phyloP scores from a whole-genome alignment of 2,329 filamentous ascomycete species.

The Colletotrichum tropicale region DNA sequence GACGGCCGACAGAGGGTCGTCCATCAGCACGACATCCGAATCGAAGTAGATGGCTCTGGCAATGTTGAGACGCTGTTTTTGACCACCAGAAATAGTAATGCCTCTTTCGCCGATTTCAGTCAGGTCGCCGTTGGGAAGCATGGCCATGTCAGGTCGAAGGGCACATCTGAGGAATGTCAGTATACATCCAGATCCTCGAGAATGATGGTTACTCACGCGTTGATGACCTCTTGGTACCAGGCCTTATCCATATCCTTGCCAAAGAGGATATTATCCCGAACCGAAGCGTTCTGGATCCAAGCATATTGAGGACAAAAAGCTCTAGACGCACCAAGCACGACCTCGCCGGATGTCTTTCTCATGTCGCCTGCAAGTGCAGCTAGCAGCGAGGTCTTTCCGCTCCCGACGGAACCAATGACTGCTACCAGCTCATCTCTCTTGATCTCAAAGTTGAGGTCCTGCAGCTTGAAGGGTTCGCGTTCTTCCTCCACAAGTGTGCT shows the following conservation, averaged over 20 bases:
- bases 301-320: slow-evolving; percentile 96
- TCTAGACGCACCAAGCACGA: slow-evolving; percentile 77
- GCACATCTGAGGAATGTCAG: slow-evolving; percentile 65
- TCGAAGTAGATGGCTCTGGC: slow-evolving; percentile 79
- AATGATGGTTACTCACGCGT: slow-evolving; percentile 58
- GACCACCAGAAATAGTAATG: slow-evolving; percentile 93
- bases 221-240: slow-evolving; percentile 87
- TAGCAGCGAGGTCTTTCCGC: slow-evolving; percentile 88
- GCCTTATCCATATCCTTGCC: slow-evolving; percentile 75
- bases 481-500: slow-evolving; percentile 65
- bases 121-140: slow-evolving; percentile 85
- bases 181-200: neutral
- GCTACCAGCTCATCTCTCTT: slow-evolving; percentile 79
- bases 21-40: slow-evolving; percentile 71
- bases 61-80: slow-evolving; percentile 95
- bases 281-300: slow-evolving; percentile 93
- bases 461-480: slow-evolving; percentile 74
- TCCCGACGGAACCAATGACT: slow-evolving; percentile 88
- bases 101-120: slow-evolving; percentile 96
- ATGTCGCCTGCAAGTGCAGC: slow-evolving; percentile 93
- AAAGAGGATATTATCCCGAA: slow-evolving; percentile 90
- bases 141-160: slow-evolving; percentile 83
- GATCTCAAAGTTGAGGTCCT: slow-evolving; percentile 69
- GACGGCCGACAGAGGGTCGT: slow-evolving; percentile 72
- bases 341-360: slow-evolving; percentile 77